phyloP scores from a whole-genome alignment of 805 yeast species.

The Metschnikowia corniflorae region DNA sequence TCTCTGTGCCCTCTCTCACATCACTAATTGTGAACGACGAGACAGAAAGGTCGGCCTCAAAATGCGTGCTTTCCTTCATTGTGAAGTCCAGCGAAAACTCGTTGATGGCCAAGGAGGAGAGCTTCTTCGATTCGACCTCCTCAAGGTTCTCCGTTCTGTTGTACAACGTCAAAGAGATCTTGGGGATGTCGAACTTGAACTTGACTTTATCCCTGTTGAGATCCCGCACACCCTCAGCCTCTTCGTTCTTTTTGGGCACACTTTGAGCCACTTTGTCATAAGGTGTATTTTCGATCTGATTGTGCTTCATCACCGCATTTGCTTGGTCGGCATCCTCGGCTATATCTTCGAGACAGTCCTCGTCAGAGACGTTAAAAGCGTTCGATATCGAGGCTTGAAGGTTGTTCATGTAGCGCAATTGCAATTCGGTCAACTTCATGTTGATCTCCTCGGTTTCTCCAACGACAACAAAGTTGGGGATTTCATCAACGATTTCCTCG shows the following conservation, averaged over 20 bases:
- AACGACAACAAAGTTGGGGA: constrained; percentile 48
- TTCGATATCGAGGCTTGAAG: constrained; percentile 53
- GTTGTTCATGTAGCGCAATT: constrained; percentile 54
- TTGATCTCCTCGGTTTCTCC: constrained; percentile 65
- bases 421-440: constrained; percentile 69
- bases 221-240: constrained; percentile 13
- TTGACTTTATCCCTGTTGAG: constrained; percentile 37
- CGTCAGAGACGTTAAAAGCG: constrained; percentile 45
- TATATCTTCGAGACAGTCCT: constrained; percentile 46
- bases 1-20: constrained; percentile 56
- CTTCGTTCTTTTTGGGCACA: background rate
- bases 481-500: constrained; percentile 33
- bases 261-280: background rate
- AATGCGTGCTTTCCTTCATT: constrained; percentile 52
- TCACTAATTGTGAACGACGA: constrained; percentile 78
- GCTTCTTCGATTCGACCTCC: constrained; percentile 33
- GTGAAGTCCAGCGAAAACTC: constrained; percentile 50
- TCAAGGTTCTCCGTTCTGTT: constrained; percentile 43
- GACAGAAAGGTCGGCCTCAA: constrained; percentile 58
- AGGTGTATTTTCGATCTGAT: constrained; percentile 6
- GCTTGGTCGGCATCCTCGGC: constrained; percentile 65
- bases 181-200: constrained; percentile 57
- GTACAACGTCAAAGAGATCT: constrained; percentile 58
- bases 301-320: constrained; percentile 43
- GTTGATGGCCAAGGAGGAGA: constrained; percentile 48